Base-by-base conservation (phyloP, 1,284 basidiomycete genomes). In the Rhodotorula sp. region DNA sequence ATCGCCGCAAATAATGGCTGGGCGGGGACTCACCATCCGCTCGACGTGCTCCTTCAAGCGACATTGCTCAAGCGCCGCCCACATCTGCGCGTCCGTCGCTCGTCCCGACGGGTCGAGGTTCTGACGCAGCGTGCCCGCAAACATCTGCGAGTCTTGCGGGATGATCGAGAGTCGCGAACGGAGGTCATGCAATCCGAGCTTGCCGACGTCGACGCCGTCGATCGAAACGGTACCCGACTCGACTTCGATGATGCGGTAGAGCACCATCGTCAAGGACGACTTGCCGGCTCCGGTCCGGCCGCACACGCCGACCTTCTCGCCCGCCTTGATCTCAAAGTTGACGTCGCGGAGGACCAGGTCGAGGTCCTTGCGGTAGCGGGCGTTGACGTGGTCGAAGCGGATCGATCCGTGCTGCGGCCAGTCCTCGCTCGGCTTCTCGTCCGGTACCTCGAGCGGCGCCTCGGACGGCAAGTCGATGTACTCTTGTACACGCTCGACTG, bases 231-330 rank as follows among this genome's bases (percentile, higher is more conserved):
- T 86, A 15, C 95, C 96, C 59, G 85, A 84, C 0, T 86, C 84
- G 0, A 91, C 89, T 80, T 98, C 95, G 71, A 96, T 87, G 77
- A 96, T 90, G 3, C 91, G 86, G 84, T 91, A 91, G 1, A 92
- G 79, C 1, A 89, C 84, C 49, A 86, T 81, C 61, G 88, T 84
- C 70, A 94, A 86, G 5, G 90, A 91, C 43, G 89, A 91, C 83
- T 97, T 97, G 72, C 94, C 94, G n/a, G 92, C 91, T 2, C 95
- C 93, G 1, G 95, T 97, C 71, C 94, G 84, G 3, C 94, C 94
- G 78, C 89, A 89, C 6, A 95, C 82, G 29, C 92, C 93, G 62
- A 97, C 87, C 76, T 92, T 92, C 80, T 95, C 91, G 62, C 86
- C 87, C 0, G 91, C 86, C 79, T 88, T 78, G 70, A 84, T 82